These are phyloP conservation scores for Prosopis cineraria DNA, from an alignment of 306 rosid genomes.

Conservation along the genomic window DNA sequence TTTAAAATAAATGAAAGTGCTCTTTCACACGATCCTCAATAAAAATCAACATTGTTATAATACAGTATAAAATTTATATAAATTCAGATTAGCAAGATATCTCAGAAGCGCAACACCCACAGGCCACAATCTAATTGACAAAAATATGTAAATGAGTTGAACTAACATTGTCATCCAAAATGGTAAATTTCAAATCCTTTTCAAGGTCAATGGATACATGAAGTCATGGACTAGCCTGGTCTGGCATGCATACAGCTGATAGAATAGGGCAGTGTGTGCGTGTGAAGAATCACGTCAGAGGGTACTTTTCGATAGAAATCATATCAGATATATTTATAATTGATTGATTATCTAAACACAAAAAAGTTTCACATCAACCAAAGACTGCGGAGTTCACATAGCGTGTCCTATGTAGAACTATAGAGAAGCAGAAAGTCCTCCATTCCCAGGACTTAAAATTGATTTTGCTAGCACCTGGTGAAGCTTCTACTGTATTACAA, in stretches of 20 bases:
- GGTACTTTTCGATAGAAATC: not conserved
- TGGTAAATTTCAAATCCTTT: not conserved
- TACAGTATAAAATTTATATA: too few species aligned
- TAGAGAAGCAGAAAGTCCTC: constrained; percentile 37
- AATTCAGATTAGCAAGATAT: too few species aligned
- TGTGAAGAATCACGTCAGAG: not conserved
- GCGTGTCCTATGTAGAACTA: constrained; percentile 15
- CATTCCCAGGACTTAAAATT: constrained; percentile 25
- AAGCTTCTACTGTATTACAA: constrained; percentile 30
- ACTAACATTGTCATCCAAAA: not conserved
- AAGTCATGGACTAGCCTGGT: not conserved
- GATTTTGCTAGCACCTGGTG: constrained; percentile 24
- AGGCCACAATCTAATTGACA: not conserved
- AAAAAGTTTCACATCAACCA: constrained; percentile 23
- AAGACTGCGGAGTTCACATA: constrained; percentile 26
- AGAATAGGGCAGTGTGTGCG: not conserved
- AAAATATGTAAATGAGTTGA: not conserved
- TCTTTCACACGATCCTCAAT: not conserved
- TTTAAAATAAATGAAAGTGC: not conserved
- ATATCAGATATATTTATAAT: not conserved
- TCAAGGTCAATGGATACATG: not conserved
- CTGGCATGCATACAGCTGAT: not conserved
- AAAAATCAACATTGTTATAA: not conserved
- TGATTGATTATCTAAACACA: not conserved
- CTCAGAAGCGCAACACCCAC: not conserved